Percentiles rank a stretch among this genome's conserved stretches.
Conservation (phyloP, 163 green algal species). For the Trebouxia gelatinosa region DNA sequence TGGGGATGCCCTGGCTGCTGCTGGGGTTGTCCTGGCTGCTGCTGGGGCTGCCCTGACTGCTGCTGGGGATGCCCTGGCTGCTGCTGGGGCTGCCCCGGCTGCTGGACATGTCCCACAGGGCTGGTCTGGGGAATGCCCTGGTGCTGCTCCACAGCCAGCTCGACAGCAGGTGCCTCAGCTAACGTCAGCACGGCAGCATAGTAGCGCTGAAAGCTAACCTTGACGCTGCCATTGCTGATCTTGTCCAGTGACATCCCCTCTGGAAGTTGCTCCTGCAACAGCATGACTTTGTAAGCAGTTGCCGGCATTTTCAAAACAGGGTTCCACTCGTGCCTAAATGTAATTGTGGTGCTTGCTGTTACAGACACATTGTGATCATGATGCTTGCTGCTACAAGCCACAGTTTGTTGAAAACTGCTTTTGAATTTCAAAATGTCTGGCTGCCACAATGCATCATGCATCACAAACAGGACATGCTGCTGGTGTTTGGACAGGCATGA, state of each 20-base stretch:
- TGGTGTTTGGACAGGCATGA: not conserved
- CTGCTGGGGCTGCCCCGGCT: not conserved
- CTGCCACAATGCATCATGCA: not conserved
- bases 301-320: too few relatives aligned
- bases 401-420: not conserved
- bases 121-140: not conserved
- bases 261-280: not conserved
- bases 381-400: not conserved
- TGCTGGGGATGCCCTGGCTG: constrained; percentile 8
- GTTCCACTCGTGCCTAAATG: too few relatives aligned
- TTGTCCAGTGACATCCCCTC: not conserved
- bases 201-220: not conserved
- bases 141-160: too few relatives aligned
- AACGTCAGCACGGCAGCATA: not conserved
- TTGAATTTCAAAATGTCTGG: not conserved
- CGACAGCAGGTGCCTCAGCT: constrained; percentile 7
- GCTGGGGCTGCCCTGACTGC: not conserved
- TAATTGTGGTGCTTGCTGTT: too few relatives aligned
- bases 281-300: not conserved
- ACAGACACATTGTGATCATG: too few relatives aligned
- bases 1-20: too few relatives aligned
- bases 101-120: too few relatives aligned
- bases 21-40: not conserved
- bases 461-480: too few relatives aligned
- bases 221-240: not conserved